These are phyloP conservation scores for Rhodotorula sp. DNA, from an alignment of 1,284 basidiomycete species.

Conservation along the genomic window DNA sequence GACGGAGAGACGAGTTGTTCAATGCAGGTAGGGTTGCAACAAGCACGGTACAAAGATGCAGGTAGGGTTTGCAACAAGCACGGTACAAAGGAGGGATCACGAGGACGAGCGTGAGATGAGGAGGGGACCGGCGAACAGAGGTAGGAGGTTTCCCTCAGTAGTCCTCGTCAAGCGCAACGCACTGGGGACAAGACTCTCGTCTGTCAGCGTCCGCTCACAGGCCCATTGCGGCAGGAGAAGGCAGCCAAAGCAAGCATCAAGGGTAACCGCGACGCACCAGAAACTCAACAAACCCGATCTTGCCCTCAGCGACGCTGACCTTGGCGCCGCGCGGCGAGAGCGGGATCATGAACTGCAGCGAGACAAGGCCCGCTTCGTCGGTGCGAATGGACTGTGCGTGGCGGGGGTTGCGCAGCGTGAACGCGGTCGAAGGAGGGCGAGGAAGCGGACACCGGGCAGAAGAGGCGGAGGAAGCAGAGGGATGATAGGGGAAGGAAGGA, in stretches of 20 bases:
- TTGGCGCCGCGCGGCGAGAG: constrained; percentile 37
- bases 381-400: constrained; percentile 66
- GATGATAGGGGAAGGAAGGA: too few species aligned
- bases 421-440: background rate
- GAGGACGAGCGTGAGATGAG: too few species aligned
- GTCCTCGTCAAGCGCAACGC: constrained; percentile 39
- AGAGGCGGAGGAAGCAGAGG: background rate
- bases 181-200: constrained; percentile 6
- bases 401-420: background rate
- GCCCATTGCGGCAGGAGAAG: too few species aligned
- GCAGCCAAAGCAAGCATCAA: too few species aligned
- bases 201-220: too few species aligned
- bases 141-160: background rate
- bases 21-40: background rate
- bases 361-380: constrained; percentile 73
- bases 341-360: constrained; percentile 84
- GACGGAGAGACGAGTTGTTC: too few species aligned
- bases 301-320: constrained; percentile 8
- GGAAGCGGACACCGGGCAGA: background rate
- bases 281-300: constrained; percentile 45
- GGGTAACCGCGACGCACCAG: constrained; percentile 2
- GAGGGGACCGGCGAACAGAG: too few species aligned
- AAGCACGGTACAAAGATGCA: background rate
- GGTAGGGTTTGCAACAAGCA: background rate
- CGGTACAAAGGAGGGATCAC: background rate